phyloP scores from a whole-genome alignment of 768 basidiomycete genomes.

The Exsudoporus frostii region DNA sequence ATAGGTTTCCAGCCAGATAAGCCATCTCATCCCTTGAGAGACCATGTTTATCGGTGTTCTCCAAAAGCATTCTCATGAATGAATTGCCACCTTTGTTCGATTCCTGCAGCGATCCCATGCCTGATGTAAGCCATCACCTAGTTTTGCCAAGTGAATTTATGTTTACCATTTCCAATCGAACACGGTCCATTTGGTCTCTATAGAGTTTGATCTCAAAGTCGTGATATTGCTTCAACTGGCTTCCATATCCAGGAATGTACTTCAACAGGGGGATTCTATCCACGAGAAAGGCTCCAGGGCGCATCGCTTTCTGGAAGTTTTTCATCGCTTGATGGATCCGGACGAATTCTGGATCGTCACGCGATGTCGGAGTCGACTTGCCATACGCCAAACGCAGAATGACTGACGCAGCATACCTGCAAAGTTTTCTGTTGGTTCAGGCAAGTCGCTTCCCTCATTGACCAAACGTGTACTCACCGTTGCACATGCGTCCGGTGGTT shows the following conservation, averaged over 20 bases:
- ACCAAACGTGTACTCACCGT: conserved; percentile 34
- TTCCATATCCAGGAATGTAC: conserved; percentile 57
- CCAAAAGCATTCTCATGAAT: conserved; percentile 52
- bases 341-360: conserved; percentile 20
- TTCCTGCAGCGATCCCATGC: conserved; percentile 1
- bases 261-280: conserved; percentile 32
- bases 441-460: too few species aligned
- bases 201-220: conserved; percentile 47
- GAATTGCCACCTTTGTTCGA: conserved; percentile 16
- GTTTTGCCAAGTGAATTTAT: not conserved
- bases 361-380: conserved; percentile 22
- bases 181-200: conserved; percentile 44
- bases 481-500: conserved; percentile 41
- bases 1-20: conserved; percentile 57
- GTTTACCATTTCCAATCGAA: conserved; percentile 42
- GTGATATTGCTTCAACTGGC: conserved; percentile 50
- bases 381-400: conserved; percentile 25
- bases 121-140: not conserved
- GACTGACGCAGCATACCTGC: conserved; percentile 26
- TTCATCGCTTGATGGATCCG: conserved; percentile 13
- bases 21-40: conserved; percentile 52
- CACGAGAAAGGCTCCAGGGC: conserved; percentile 34
- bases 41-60: conserved; percentile 43
- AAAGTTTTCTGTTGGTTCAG: not conserved
- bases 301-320: conserved; percentile 26